These are phyloP conservation scores for Athelia sp. DNA, from an alignment of 1,284 basidiomycete genomes.

Conservation along the genomic window DNA sequence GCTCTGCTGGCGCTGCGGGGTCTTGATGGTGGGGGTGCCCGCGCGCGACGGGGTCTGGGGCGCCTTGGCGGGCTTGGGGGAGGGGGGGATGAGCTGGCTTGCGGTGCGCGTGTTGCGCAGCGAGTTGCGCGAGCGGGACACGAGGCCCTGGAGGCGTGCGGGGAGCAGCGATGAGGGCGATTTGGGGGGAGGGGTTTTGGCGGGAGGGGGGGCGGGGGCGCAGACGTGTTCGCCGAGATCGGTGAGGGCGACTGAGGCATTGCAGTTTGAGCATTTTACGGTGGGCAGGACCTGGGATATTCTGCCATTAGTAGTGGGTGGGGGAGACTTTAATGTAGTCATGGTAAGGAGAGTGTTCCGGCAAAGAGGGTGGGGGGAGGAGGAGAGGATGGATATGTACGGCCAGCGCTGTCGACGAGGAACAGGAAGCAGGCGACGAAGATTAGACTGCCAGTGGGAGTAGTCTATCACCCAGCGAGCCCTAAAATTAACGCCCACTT, in stretches of 20 bases:
- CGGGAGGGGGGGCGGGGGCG: constrained; percentile 34
- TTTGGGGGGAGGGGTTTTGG: constrained; percentile 21
- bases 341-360: no score
- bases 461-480: no score
- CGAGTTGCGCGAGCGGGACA: neutral
- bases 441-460: no score
- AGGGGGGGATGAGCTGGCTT: neutral
- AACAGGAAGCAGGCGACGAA: constrained; percentile 8
- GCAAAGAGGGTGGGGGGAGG: constrained; percentile 14
- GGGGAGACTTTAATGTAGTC: no score
- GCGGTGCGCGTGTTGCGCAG: neutral
- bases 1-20: neutral
- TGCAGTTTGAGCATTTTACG: constrained; percentile 80
- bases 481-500: no score
- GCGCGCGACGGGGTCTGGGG: neutral
- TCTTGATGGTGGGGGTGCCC: neutral
- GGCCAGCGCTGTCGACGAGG: constrained; percentile 9
- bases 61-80: neutral
- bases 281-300: constrained; percentile 77
- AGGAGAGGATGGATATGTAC: constrained; percentile 12
- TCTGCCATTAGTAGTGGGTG: no score
- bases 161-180: constrained; percentile 25
- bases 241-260: constrained; percentile 59
- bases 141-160: constrained; percentile 14
- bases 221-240: constrained; percentile 76